Conservation (phyloP, 2,329 filamentous ascomycete genomes). For the Orbilia brochopaga region DNA sequence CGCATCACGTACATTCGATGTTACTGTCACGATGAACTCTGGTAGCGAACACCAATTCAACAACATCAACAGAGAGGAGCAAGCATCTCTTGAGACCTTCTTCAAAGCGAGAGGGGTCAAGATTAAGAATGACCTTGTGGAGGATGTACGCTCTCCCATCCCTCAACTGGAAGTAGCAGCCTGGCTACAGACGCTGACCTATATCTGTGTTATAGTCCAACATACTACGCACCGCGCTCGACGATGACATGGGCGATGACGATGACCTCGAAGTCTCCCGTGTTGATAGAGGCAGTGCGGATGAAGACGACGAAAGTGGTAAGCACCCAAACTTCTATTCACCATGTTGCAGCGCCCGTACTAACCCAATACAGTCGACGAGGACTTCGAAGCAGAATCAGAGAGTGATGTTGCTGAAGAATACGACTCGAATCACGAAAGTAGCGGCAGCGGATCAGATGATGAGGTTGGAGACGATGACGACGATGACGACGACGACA, state of each 20-base stretch:
- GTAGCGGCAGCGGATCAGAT: slow-evolving; percentile 73
- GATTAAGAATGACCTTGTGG: slow-evolving; percentile 98
- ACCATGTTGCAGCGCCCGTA: background rate
- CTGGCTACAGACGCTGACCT: slow-evolving; percentile 19
- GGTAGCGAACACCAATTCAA: slow-evolving; percentile 91
- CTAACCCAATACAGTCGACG: slow-evolving; percentile 70
- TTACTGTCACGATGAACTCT: slow-evolving; percentile 84
- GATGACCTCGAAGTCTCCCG: slow-evolving; percentile 75
- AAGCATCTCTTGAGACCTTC: slow-evolving; percentile 94
- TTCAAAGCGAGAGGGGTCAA: slow-evolving; percentile 95
- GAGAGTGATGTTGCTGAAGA: slow-evolving; percentile 97
- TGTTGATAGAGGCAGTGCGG: slow-evolving; percentile 84
- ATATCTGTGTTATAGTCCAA: slow-evolving; percentile 59
- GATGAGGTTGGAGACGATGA: slow-evolving; percentile 68
- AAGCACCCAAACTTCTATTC: slow-evolving; percentile 2
- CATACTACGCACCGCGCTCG: slow-evolving; percentile 77
- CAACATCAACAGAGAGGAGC: slow-evolving; percentile 98
- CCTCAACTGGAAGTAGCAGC: slow-evolving; percentile 22
- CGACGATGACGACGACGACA: slow-evolving; percentile 62
- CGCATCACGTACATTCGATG: slow-evolving; percentile 94
- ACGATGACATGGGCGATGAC: slow-evolving; percentile 83
- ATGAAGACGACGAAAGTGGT: slow-evolving; percentile 81
- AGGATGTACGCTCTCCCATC: slow-evolving; percentile 69
- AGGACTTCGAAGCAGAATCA: slow-evolving; percentile 90
- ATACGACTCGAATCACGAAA: slow-evolving; percentile 89